phyloP scores from a whole-genome alignment of 2,329 filamentous ascomycete genomes.

The Thermomyces lanuginosus region DNA sequence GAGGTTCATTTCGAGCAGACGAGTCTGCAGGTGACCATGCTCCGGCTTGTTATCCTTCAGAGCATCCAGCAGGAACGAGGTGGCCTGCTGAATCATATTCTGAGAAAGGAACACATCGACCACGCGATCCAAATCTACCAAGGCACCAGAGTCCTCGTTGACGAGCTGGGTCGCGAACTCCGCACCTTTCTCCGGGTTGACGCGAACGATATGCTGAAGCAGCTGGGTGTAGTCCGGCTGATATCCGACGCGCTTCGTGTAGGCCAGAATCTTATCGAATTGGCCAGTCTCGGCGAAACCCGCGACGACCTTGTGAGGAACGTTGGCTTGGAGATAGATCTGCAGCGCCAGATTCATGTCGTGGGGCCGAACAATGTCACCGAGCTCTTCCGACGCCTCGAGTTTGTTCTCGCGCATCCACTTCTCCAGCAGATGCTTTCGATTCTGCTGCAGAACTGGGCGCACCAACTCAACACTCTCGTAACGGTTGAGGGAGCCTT shows the following conservation, averaged over 20 bases:
- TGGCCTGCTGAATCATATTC: constrained; percentile 93
- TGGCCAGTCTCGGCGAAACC: constrained; percentile 90
- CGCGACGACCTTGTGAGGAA: constrained; percentile 85
- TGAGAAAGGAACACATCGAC: constrained; percentile 97
- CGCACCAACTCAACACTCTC: constrained; percentile 88
- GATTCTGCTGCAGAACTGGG: constrained; percentile 80
- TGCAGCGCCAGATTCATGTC: constrained; percentile 74
- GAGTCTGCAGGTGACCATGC: constrained; percentile 83
- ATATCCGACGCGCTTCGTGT: constrained; percentile 70
- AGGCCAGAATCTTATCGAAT: constrained; percentile 91
- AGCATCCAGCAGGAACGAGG: constrained; percentile 91
- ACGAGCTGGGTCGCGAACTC: constrained; percentile 90
- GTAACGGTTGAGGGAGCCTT: constrained; percentile 79
- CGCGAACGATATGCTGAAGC: constrained; percentile 77
- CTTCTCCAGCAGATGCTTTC: constrained; percentile 92
- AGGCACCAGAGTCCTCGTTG: constrained; percentile 69
- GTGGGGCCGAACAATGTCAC: constrained; percentile 80
- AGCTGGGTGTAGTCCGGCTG: constrained; percentile 90
- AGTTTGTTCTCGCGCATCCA: constrained; percentile 96
- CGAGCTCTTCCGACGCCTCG: constrained; percentile 87
- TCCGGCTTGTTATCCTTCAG: constrained; percentile 90
- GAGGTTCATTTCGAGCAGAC: constrained; percentile 93
- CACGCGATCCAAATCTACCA: constrained; percentile 85
- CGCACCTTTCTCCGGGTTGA: constrained; percentile 82
- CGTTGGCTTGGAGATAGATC: constrained; percentile 82